Evolutionary conservation across 2,329 filamentous ascomycete species (phyloP), one percentile per base, ranked within the genome.

Genomic region (Huntiella abstrusa): DNA sequence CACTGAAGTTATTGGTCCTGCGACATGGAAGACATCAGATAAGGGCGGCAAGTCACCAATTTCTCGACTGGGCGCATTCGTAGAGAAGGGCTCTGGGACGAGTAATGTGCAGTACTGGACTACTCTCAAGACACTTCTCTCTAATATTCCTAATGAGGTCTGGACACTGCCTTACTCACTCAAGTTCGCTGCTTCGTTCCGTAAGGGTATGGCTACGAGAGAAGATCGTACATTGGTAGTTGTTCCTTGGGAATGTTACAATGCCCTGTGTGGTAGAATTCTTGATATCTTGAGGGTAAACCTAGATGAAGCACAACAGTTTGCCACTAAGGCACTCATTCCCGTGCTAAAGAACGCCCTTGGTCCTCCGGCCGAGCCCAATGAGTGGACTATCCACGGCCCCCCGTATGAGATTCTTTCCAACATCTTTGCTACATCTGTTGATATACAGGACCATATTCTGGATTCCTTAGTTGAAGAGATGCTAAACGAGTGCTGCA

Each of bases 1-100:
- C 17, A 33, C 85, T 5, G 70, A 75, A 40, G 70, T 78, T 1
- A 59, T 96, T 43, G 66, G 75, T 7, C 65, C 68, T 1, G 69
- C 75, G 12, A 66, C 87, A 7, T 98, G 91, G 91, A 54, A 56
- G 12, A 5, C 47, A 8, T 43, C 51, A 2, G 33, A 57, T 0
- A 63, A 59, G 11, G 64, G 64, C n/a, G 72, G 75, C 52, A 73
- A 70, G 48, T 62, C 70, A 1, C 66, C 73, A 0, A 53, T 72
- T 1, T 63, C 64, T 3, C 63, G 79, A 16, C 60, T 98, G 3
- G 71, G 73, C 43, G 66, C 75, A 6, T 91, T 92, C 53, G 65
- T 96, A 5, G 77, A 82, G 51, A 83, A 78, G 54, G 88, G 91
- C 2, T 93, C 88, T 0, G 83, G 95, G 55, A 74, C 77, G n/a